phyloP scores from a whole-genome alignment of 352 stramenopile species.

The Aphanomyces astaci region DNA sequence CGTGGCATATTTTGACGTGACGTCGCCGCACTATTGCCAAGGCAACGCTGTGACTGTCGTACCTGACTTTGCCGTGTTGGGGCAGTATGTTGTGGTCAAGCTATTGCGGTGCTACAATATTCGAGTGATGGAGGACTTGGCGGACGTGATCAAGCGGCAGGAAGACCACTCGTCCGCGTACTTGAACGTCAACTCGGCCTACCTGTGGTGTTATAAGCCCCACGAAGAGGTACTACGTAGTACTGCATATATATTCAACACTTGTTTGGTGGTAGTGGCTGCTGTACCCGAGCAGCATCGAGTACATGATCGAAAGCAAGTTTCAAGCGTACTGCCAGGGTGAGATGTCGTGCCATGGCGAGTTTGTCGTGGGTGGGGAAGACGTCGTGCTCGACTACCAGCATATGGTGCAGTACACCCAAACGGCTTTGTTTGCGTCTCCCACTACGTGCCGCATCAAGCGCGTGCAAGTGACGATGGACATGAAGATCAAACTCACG shows the following conservation, averaged over 20 bases:
- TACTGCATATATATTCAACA: no score
- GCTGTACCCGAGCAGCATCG: slow-evolving; percentile 2
- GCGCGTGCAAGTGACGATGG: slow-evolving; percentile 3
- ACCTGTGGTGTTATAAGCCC: slow-evolving; percentile 23
- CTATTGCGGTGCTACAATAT: slow-evolving; percentile 21
- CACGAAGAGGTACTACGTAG: slow-evolving; percentile 8
- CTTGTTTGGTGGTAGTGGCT: slow-evolving; percentile 17
- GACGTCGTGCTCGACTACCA: slow-evolving; percentile 17
- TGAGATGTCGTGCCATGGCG: background rate
- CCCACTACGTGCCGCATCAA: slow-evolving; percentile 9
- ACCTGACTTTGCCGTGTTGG: slow-evolving; percentile 20
- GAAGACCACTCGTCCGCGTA: slow-evolving; percentile 9
- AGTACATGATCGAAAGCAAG: slow-evolving; percentile 21
- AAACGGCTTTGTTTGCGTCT: background rate
- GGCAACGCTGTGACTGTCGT: slow-evolving; percentile 18
- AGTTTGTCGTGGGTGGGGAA: background rate
- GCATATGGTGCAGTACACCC: slow-evolving; percentile 16
- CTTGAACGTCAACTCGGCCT: background rate
- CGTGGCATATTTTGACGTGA: slow-evolving; percentile 15
- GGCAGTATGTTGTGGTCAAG: slow-evolving; percentile 18
- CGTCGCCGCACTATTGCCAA: slow-evolving; percentile 20
- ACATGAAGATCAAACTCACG: slow-evolving; percentile 21
- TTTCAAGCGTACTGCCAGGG: slow-evolving; percentile 20
- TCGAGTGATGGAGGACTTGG: slow-evolving; percentile 20
- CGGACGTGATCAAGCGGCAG: slow-evolving; percentile 17